Evolutionary conservation across 2,329 filamentous ascomycete genomes (phyloP).

Genomic region (Calonectria pseudoturangicola): DNA sequence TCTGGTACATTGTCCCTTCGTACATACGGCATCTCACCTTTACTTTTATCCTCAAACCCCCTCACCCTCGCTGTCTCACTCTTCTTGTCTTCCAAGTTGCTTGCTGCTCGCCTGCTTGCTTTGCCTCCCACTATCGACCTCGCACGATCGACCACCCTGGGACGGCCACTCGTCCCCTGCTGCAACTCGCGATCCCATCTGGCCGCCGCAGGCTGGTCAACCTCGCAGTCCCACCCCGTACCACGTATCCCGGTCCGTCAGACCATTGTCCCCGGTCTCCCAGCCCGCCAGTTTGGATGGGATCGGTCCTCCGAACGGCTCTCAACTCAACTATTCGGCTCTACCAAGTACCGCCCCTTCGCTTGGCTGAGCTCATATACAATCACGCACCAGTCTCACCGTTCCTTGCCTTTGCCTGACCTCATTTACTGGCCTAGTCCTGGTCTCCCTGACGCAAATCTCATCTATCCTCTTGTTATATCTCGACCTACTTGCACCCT

Average conservation of each 20-base stretch:
- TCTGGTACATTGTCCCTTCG: constrained; percentile 7
- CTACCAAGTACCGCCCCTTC: constrained; percentile 37
- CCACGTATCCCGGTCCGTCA: constrained; percentile 54
- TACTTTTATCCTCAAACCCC: constrained; percentile 25
- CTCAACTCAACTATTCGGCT: constrained; percentile 46
- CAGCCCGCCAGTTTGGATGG: constrained; percentile 51
- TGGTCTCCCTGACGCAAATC: constrained; percentile 22
- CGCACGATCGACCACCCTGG: background rate
- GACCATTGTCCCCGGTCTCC: constrained; percentile 50
- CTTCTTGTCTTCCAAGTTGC: constrained; percentile 4
- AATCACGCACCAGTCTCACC: constrained; percentile 36
- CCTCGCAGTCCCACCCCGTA: constrained; percentile 46
- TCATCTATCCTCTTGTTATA: constrained; percentile 25
- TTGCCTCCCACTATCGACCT: background rate
- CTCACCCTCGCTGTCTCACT: constrained; percentile 26
- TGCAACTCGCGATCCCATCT: constrained; percentile 25
- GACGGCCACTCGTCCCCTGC: constrained; percentile 6
- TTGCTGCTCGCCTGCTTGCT: constrained; percentile 1
- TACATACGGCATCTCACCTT: constrained; percentile 11
- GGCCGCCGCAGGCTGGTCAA: constrained; percentile 35
- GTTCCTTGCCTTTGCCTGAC: constrained; percentile 24
- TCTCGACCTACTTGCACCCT: constrained; percentile 36
- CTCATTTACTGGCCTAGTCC: constrained; percentile 32
- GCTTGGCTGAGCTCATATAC: constrained; percentile 46
- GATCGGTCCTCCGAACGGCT: constrained; percentile 47